These are phyloP conservation scores for Ocimum tenuiflorum DNA, from an alignment of 257 asterid species.

Conservation along the genomic window DNA sequence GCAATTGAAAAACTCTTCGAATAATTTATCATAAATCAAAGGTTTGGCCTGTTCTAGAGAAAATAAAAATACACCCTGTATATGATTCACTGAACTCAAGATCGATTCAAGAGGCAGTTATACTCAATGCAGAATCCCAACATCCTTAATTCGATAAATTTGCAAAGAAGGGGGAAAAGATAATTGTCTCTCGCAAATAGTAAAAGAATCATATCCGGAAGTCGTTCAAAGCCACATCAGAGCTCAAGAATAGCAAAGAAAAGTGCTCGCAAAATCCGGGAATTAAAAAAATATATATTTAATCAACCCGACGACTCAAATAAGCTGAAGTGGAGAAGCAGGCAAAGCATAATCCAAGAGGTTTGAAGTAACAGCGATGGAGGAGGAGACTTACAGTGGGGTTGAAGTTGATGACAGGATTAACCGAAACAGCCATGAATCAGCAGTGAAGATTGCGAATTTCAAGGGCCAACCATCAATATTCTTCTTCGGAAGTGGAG, in stretches of 20 bases:
- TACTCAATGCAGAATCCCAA: neutral
- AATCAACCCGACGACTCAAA: neutral
- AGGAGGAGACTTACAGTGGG: slow-evolving; percentile 35
- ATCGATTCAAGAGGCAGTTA: no score
- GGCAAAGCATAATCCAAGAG: neutral
- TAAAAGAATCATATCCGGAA: neutral
- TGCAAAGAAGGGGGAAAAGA: neutral
- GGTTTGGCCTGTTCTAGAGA: no score
- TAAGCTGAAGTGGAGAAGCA: neutral
- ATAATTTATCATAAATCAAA: no score
- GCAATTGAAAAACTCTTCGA: no score
- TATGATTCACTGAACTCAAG: no score
- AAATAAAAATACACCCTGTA: no score
- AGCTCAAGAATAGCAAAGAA: neutral
- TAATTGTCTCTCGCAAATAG: neutral
- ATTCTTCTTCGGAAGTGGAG: neutral
- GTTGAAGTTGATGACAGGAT: slow-evolving; percentile 42
- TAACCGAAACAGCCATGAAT: slow-evolving; percentile 54
- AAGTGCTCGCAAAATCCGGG: no score
- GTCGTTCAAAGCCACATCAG: neutral
- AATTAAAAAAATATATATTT: no score
- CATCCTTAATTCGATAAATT: neutral
- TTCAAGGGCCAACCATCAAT: slow-evolving; percentile 34
- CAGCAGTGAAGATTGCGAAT: neutral
- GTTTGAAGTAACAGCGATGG: neutral